Conservation (phyloP, 2,329 filamentous ascomycete genomes). For the Niveomyces coronatus region DNA sequence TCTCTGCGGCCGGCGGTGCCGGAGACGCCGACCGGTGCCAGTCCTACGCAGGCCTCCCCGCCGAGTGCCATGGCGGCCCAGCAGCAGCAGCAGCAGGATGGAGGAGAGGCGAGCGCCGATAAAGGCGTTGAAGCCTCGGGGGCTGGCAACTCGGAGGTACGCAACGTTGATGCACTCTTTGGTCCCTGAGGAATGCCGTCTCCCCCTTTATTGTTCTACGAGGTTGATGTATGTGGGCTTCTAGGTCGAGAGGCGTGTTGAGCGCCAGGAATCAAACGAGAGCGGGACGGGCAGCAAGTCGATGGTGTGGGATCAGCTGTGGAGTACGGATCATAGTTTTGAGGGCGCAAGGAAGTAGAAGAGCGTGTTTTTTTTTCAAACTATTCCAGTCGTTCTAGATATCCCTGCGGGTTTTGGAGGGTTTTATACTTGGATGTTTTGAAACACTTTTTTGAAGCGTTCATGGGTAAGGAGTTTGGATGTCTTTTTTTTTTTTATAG, state of each 20-base stretch:
- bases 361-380: slow-evolving; percentile 1
- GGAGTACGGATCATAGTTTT: slow-evolving; percentile 49
- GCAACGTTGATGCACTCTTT: slow-evolving; percentile 40
- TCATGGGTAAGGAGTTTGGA: background rate
- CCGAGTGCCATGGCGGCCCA: slow-evolving; percentile 14
- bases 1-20: slow-evolving; percentile 40
- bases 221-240: too few relatives aligned
- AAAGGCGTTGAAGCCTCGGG: slow-evolving; percentile 13
- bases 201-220: too few relatives aligned
- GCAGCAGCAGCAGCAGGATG: slow-evolving; percentile 13
- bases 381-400: background rate
- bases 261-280: slow-evolving; percentile 29
- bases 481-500: too few relatives aligned
- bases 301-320: slow-evolving; percentile 51
- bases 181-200: slow-evolving; percentile 26
- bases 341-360: slow-evolving; percentile 27
- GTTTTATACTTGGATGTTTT: slow-evolving; percentile 1
- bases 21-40: slow-evolving; percentile 29
- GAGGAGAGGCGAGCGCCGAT: background rate
- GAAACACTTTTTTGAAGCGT: background rate
- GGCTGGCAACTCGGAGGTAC: slow-evolving; percentile 37
- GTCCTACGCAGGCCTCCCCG: slow-evolving; percentile 28
- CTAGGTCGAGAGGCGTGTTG: slow-evolving; percentile 19
- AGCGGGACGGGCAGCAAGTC: slow-evolving; percentile 40
- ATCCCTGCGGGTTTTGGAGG: slow-evolving; percentile 12